Conservation (phyloP, 352 stramenopile genomes). For the Pythium rishiriense region DNA sequence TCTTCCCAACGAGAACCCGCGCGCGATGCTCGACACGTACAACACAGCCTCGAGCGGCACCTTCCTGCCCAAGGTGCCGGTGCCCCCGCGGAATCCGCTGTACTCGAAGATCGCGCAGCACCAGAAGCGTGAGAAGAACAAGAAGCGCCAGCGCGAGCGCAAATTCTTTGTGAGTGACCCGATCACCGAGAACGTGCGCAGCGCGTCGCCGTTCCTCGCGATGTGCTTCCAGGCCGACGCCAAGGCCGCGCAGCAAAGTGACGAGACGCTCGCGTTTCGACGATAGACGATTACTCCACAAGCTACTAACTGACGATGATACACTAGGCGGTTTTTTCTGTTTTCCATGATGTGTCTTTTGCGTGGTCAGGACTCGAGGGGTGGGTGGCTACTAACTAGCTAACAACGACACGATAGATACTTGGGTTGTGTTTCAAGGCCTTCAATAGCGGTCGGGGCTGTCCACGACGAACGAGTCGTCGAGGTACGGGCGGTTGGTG, state of each 20-base stretch:
- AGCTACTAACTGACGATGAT: background rate
- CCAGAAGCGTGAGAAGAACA: slow-evolving; percentile 55
- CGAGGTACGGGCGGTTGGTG: slow-evolving; percentile 24
- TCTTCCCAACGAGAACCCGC: slow-evolving; percentile 68
- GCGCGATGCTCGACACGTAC: slow-evolving; percentile 65
- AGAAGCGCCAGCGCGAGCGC: slow-evolving; percentile 50
- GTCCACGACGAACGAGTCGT: slow-evolving; percentile 30
- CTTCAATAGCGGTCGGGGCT: slow-evolving; percentile 14
- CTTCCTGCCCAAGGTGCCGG: slow-evolving; percentile 63
- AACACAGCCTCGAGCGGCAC: slow-evolving; percentile 37
- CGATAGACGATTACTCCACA: slow-evolving; percentile 11
- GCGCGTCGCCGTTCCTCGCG: slow-evolving; percentile 38
- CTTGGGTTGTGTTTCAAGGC: background rate
- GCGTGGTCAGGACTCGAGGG: too few relatives aligned
- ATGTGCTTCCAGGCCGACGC: slow-evolving; percentile 36
- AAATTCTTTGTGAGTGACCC: slow-evolving; percentile 79
- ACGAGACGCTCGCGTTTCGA: slow-evolving; percentile 29
- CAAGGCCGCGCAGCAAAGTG: background rate
- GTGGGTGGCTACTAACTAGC: too few relatives aligned
- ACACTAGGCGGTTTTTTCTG: background rate
- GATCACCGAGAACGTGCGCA: slow-evolving; percentile 29
- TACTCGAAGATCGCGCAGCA: slow-evolving; percentile 61
- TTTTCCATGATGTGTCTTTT: background rate
- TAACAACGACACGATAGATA: too few relatives aligned
- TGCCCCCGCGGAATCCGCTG: slow-evolving; percentile 68